Conservation (phyloP, 768 basidiomycete genomes). For the Russula compacta region DNA sequence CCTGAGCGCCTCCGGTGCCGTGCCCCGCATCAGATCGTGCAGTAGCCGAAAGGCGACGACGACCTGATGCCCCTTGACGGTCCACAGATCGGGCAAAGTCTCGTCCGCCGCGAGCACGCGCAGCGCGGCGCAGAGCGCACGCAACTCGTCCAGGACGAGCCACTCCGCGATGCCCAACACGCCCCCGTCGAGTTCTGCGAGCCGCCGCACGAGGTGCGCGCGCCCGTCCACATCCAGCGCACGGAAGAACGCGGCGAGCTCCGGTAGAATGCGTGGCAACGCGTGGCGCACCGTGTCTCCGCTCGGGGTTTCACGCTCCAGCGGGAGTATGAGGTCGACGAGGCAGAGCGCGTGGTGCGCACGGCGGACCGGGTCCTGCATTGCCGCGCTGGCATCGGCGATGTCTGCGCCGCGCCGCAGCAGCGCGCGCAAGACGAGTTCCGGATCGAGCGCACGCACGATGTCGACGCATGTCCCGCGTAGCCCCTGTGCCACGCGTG, state of each 20-base stretch:
- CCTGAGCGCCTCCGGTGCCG: conserved; percentile 35
- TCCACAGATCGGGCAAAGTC: conserved; percentile 25
- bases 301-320: conserved; percentile 9
- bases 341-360: conserved; percentile 47
- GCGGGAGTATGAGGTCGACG: conserved; percentile 49
- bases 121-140: conserved; percentile 53
- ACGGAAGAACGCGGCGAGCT: conserved; percentile 47
- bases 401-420: conserved; percentile 39
- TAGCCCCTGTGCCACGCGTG: conserved; percentile 35
- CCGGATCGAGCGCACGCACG: conserved; percentile 37
- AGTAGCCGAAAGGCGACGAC: conserved; percentile 42
- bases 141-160: conserved; percentile 57
- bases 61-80: conserved; percentile 41
- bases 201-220: conserved; percentile 41
- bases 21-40: conserved; percentile 34
- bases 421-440: conserved; percentile 47
- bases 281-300: conserved; percentile 41
- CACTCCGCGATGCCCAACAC: conserved; percentile 56
- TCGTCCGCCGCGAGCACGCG: conserved; percentile 30
- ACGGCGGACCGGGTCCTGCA: conserved; percentile 49
- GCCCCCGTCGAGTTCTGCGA: conserved; percentile 50
- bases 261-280: conserved; percentile 47
- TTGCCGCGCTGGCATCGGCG: conserved; percentile 17
- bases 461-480: conserved; percentile 45
- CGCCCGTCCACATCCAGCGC: conserved; percentile 44